Percentiles rank a stretch among this genome's conserved stretches.
These are phyloP conservation scores for Didymella pomorum DNA, from an alignment of 2,329 filamentous ascomycete species.

Conservation along the genomic window DNA sequence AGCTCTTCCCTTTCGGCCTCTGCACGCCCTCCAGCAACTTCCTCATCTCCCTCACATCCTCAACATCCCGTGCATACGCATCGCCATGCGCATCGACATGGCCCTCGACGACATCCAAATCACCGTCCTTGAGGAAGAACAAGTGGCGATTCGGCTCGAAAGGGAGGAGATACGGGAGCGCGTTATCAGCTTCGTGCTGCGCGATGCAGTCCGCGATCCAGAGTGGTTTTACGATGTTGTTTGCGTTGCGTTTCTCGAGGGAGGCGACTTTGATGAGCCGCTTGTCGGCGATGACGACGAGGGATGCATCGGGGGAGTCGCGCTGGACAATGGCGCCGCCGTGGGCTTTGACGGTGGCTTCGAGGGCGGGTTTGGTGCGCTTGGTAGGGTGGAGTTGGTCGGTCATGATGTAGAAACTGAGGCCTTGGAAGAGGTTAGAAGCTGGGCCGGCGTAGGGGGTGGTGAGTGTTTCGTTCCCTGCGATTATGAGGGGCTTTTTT, in stretches of 20 bases:
- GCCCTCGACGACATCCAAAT: slow-evolving; percentile 62
- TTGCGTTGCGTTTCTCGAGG: slow-evolving; percentile 73
- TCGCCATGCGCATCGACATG: slow-evolving; percentile 83
- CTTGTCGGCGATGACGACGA: slow-evolving; percentile 81
- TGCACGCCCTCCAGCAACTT: slow-evolving; percentile 51
- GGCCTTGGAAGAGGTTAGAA: slow-evolving; percentile 74
- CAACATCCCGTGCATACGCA: slow-evolving; percentile 78
- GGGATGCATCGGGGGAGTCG: slow-evolving; percentile 66
- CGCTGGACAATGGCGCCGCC: slow-evolving; percentile 83
- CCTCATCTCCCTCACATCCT: slow-evolving; percentile 67
- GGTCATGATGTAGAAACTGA: slow-evolving; percentile 85
- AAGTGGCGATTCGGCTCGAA: slow-evolving; percentile 72
- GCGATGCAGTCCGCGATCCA: slow-evolving; percentile 87
- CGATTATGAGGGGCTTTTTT: slow-evolving; percentile 76
- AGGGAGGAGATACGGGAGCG: slow-evolving; percentile 68
- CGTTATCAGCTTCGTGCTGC: slow-evolving; percentile 62
- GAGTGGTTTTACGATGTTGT: slow-evolving; percentile 76
- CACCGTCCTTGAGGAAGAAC: slow-evolving; percentile 70
- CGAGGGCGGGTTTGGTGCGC: slow-evolving; percentile 79
- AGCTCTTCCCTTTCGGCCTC: slow-evolving; percentile 24
- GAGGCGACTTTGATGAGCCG: slow-evolving; percentile 82
- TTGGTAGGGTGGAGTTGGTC: slow-evolving; percentile 75
- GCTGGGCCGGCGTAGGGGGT: slow-evolving; percentile 64
- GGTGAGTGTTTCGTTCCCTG: slow-evolving; percentile 65
- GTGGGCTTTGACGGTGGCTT: slow-evolving; percentile 81